Evolutionary conservation across 345 rosid genomes (phyloP).

Genomic region (Citrus inodora): DNA sequence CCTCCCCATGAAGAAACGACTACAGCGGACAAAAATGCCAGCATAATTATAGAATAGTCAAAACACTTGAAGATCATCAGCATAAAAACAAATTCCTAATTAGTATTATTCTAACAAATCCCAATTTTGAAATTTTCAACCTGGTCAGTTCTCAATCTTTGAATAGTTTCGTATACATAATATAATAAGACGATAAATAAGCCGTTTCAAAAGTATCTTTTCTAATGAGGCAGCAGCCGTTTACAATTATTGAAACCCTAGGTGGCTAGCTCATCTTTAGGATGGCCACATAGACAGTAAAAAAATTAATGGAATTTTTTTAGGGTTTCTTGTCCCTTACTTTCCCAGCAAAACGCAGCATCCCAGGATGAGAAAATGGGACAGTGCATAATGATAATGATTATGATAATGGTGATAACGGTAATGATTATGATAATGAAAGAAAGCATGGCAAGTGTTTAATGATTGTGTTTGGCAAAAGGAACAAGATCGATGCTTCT

Average conservation of each 20-base stretch:
- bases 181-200: not conserved
- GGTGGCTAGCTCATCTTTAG: not conserved
- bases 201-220: not conserved
- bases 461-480: slow-evolving; percentile 29
- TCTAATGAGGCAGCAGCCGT: not conserved
- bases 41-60: not conserved
- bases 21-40: not conserved
- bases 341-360: slow-evolving; percentile 33
- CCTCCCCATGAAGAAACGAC: not conserved
- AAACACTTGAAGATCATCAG: not conserved
- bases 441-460: slow-evolving; percentile 28
- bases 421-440: slow-evolving; percentile 27
- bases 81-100: not conserved
- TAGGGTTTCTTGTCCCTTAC: slow-evolving; percentile 26
- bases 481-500: slow-evolving; percentile 27
- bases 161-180: no score
- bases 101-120: not conserved
- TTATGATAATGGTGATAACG: not conserved
- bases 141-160: not conserved
- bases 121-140: not conserved
- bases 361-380: slow-evolving; percentile 32
- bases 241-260: not conserved
- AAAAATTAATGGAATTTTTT: slow-evolving; percentile 4
- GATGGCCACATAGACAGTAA: not conserved
- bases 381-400: slow-evolving; percentile 6